Conservation (phyloP, 2,329 filamentous ascomycete species). For the Colletotrichum cuscutae region DNA sequence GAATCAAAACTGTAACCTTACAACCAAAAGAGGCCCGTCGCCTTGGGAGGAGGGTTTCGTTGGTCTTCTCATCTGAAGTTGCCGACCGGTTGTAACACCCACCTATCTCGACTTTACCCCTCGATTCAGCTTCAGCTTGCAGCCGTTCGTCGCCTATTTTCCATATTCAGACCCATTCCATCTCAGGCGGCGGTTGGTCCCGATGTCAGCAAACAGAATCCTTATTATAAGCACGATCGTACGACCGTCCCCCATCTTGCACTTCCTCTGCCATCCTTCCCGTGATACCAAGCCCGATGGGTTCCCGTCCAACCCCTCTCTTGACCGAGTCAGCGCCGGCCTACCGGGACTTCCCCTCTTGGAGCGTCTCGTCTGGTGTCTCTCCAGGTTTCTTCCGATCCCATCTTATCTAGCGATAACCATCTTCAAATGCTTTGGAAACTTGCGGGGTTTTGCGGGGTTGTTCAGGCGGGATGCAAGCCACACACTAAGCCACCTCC, state of each 20-base stretch:
- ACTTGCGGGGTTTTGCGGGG: slow-evolving; percentile 30
- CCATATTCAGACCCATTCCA: neutral
- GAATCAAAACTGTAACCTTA: neutral
- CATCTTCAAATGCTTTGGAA: slow-evolving; percentile 3
- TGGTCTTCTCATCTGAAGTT: slow-evolving; percentile 20
- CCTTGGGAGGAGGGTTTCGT: neutral
- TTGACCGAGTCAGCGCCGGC: slow-evolving; percentile 3
- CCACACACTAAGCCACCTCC: neutral
- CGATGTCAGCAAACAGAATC: neutral
- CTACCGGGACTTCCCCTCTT: neutral
- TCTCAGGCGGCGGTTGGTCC: slow-evolving; percentile 10
- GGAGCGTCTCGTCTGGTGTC: neutral
- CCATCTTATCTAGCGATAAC: neutral
- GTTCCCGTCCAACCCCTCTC: neutral
- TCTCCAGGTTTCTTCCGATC: slow-evolving; percentile 1
- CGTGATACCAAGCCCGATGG: neutral
- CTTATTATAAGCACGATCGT: neutral
- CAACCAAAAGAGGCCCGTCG: neutral
- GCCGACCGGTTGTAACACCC: neutral
- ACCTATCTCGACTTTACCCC: neutral
- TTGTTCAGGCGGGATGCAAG: neutral
- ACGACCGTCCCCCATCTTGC: neutral
- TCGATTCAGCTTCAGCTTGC: neutral
- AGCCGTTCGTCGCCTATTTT: slow-evolving; percentile 4
- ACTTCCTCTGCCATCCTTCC: neutral